Conservation (phyloP, 192 early-diverging fungal genomes). For the Gaertneriomyces semiglobifer region DNA sequence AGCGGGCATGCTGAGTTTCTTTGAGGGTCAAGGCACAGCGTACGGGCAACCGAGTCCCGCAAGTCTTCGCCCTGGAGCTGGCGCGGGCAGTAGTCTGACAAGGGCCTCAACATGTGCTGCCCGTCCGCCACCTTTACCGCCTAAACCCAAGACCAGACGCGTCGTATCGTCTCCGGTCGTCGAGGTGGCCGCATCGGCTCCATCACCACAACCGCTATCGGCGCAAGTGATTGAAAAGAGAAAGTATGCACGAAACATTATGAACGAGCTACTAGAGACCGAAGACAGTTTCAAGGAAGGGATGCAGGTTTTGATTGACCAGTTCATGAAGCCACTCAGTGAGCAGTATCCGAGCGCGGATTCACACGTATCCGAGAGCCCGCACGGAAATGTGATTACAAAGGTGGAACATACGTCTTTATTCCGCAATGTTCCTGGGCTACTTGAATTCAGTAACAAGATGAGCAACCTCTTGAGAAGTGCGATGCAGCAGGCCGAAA, state of each 20-base stretch:
- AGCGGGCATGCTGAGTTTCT: no score
- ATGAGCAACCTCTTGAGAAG: conserved; percentile 18
- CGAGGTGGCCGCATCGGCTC: background rate
- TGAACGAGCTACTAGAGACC: conserved; percentile 27
- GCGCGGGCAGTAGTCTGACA: no score
- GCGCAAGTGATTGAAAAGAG: conserved; percentile 27
- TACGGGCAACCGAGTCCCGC: no score
- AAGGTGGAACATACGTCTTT: conserved; percentile 17
- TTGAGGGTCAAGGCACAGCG: no score
- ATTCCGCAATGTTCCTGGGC: conserved; percentile 23
- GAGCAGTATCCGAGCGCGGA: background rate
- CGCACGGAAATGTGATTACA: conserved; percentile 1
- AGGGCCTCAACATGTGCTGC: background rate
- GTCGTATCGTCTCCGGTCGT: background rate
- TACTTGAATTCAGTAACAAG: conserved; percentile 20
- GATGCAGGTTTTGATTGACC: conserved; percentile 30
- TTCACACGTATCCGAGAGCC: background rate
- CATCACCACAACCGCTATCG: conserved; percentile 7
- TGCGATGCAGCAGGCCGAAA: conserved; percentile 16
- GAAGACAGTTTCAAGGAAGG: conserved; percentile 30
- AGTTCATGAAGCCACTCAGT: conserved; percentile 24
- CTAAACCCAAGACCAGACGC: background rate
- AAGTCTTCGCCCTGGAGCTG: no score
- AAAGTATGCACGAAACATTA: conserved; percentile 17
- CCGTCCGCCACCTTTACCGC: conserved; percentile 4